These are phyloP conservation scores for Spergularia bocconei DNA, from an alignment of 148 eudicot genomes.

Conservation along the genomic window DNA sequence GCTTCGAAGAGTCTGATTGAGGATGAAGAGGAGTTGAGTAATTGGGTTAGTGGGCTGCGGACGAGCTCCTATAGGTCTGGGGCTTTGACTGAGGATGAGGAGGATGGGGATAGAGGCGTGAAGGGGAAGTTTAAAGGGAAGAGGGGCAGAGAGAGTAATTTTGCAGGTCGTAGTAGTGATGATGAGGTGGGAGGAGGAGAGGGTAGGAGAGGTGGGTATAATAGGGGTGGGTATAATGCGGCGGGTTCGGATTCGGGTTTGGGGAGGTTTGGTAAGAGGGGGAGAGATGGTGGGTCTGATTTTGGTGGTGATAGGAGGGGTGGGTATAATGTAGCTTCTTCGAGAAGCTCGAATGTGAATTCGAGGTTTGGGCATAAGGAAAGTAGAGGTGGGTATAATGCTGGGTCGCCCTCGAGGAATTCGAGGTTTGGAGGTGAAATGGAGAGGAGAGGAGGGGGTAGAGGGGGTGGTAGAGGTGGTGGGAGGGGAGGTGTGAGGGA, in stretches of 20 bases:
- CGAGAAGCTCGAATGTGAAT: not conserved
- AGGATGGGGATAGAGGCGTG: conserved; percentile 23
- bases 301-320: conserved; percentile 2
- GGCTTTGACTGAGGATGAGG: conserved; percentile 45
- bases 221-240: not conserved
- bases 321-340: not conserved
- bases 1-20: conserved; percentile 66
- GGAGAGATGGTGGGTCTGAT: not conserved
- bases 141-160: conserved; percentile 43
- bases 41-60: conserved; percentile 75
- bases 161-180: conserved; percentile 22
- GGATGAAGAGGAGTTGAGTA: conserved; percentile 76
- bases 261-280: conserved; percentile 2
- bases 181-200: conserved; percentile 19
- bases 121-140: conserved; percentile 24
- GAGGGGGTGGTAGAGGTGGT: conserved; percentile 33
- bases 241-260: not conserved
- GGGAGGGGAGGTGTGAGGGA: not conserved
- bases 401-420: not conserved
- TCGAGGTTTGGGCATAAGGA: conserved; percentile 25
- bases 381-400: not conserved
- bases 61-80: conserved; percentile 47
- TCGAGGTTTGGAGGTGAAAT: conserved; percentile 22
- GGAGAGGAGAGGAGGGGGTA: conserved; percentile 23
- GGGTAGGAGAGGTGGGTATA: not conserved